phyloP scores from a whole-genome alignment of 2,329 filamentous ascomycete species.

The Alternaria gaisen region DNA sequence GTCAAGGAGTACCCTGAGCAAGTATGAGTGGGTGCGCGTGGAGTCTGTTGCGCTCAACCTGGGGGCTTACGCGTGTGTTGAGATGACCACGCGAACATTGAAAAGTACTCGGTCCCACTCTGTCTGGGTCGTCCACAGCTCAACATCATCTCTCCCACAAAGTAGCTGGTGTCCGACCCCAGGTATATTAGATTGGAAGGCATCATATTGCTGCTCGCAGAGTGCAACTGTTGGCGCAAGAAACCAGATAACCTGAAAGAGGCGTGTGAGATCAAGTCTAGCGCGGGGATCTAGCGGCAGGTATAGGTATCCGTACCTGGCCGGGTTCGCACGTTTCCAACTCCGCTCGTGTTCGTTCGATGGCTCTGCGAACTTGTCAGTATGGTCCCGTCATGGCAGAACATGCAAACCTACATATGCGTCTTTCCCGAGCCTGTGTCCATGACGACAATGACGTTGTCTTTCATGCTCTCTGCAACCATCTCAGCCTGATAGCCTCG shows the following conservation, averaged over 20 bases:
- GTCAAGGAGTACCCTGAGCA: conserved; percentile 68
- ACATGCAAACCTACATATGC: conserved; percentile 44
- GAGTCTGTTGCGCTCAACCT: not conserved
- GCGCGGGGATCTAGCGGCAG: not conserved
- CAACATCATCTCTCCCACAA: conserved; percentile 72
- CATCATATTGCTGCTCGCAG: conserved; percentile 55
- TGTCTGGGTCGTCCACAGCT: conserved; percentile 73
- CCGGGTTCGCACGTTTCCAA: conserved; percentile 50
- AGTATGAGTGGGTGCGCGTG: not conserved
- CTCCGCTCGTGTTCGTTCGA: conserved; percentile 55
- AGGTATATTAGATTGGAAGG: conserved; percentile 49
- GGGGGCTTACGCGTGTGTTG: conserved; percentile 67
- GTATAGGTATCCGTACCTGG: conserved; percentile 40
- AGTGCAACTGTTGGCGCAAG: conserved; percentile 56
- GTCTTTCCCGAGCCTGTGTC: conserved; percentile 61
- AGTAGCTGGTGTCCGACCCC: conserved; percentile 69
- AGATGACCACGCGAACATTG: conserved; percentile 76
- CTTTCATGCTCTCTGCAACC: conserved; percentile 55
- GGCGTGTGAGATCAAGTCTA: conserved; percentile 13
- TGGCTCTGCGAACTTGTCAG: conserved; percentile 45
- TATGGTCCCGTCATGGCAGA: not conserved
- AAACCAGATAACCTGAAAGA: conserved; percentile 54
- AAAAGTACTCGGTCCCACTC: conserved; percentile 73
- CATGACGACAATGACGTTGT: conserved; percentile 60
- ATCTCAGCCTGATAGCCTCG: conserved; percentile 61